phyloP scores from a whole-genome alignment of 2,329 filamentous ascomycete genomes.

The Corniculantispora saksenae region DNA sequence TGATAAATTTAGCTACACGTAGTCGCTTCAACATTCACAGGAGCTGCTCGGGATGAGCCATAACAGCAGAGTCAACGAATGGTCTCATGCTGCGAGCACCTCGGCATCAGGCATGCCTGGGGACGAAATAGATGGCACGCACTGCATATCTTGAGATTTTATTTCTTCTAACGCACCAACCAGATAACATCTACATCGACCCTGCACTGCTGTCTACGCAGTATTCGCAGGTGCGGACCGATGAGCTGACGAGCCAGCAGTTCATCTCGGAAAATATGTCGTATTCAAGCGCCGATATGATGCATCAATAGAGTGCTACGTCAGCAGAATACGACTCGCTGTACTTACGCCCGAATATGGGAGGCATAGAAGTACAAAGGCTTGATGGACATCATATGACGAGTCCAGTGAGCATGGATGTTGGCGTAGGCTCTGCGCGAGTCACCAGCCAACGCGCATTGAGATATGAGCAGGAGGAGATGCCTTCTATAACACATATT shows the following conservation, averaged over 20 bases:
- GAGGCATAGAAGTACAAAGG: not conserved
- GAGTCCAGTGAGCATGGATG: not conserved
- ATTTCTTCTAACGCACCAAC: too few relatives aligned
- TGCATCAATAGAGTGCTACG: slow-evolving; percentile 8
- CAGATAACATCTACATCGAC: not conserved
- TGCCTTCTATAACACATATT: not conserved
- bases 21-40: too few relatives aligned
- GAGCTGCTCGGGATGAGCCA: too few relatives aligned
- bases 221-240: not conserved
- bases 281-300: not conserved
- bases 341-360: too few relatives aligned
- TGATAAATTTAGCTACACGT: too few relatives aligned
- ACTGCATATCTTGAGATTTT: not conserved
- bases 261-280: not conserved
- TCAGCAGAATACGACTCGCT: not conserved
- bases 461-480: not conserved
- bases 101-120: not conserved
- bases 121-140: not conserved
- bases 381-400: not conserved
- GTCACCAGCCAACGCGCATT: not conserved
- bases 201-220: not conserved
- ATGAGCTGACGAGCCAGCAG: not conserved
- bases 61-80: not conserved
- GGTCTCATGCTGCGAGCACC: not conserved
- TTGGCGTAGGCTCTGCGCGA: not conserved